Percentiles rank a stretch among this genome's conserved stretches.
These are phyloP conservation scores for Irineochytrium annulatum DNA, from an alignment of 192 early-diverging fungal genomes.

Conservation along the genomic window DNA sequence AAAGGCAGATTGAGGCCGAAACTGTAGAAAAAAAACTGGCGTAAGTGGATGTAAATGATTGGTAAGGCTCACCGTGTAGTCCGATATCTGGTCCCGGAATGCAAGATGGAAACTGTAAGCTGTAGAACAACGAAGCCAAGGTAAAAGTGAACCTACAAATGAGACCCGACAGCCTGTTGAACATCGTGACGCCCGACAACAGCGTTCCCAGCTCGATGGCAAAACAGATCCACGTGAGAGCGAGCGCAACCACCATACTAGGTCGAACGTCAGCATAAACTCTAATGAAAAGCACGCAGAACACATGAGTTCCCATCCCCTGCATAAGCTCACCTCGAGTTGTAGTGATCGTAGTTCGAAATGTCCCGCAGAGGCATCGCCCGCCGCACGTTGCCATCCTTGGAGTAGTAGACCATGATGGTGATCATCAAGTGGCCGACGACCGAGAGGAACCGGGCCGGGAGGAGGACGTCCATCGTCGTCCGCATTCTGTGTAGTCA, in stretches of 20 bases:
- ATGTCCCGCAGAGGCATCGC: conserved; percentile 32
- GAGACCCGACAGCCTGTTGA: conserved; percentile 20
- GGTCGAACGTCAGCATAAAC: not conserved
- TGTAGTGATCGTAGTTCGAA: conserved; percentile 17
- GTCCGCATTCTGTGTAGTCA: conserved; percentile 19
- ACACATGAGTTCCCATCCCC: not conserved
- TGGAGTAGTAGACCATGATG: conserved; percentile 38
- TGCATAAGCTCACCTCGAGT: conserved; percentile 21
- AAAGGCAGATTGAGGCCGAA: conserved; percentile 25
- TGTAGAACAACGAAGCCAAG: not conserved
- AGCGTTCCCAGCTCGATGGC: conserved; percentile 32
- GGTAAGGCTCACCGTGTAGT: no score
- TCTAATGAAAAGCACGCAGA: not conserved
- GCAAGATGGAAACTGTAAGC: no score
- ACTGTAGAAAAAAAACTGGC: no score
- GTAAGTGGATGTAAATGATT: no score
- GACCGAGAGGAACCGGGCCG: conserved; percentile 35
- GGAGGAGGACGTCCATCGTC: conserved; percentile 26
- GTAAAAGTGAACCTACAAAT: conserved; percentile 19
- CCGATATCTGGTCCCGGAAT: conserved; percentile 10
- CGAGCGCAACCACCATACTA: conserved; percentile 32
- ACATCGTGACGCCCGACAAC: conserved; percentile 35
- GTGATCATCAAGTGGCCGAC: conserved; percentile 31
- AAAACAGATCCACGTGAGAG: conserved; percentile 37
- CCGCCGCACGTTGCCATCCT: conserved; percentile 38